A percentile compares a stretch with the other conserved stretches of the same genome.
Evolutionary conservation across 345 rosid genomes (phyloP).

Genomic region (Nasturtium officinale): DNA sequence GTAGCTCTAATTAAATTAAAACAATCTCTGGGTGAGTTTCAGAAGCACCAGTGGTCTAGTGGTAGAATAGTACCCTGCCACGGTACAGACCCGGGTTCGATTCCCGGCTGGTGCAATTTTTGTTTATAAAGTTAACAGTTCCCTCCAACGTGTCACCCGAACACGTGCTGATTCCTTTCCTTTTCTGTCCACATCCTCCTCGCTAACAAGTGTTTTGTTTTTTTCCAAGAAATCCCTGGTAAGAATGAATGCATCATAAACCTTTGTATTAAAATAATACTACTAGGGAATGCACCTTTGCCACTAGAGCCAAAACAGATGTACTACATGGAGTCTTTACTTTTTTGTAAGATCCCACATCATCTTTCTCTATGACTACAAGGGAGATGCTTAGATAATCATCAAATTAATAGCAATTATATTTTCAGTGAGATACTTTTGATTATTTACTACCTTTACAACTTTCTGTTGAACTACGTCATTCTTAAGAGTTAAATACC

Average conservation of each 20-base stretch:
- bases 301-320: not conserved
- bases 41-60: conserved; percentile 54
- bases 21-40: too few relatives aligned
- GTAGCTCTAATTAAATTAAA: too few relatives aligned
- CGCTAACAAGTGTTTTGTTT: conserved; percentile 19
- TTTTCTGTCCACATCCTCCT: not conserved
- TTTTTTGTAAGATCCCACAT: conserved; percentile 8
- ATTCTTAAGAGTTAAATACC: too few relatives aligned
- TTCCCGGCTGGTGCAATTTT: conserved; percentile 60
- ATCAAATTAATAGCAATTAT: too few relatives aligned
- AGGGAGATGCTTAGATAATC: too few relatives aligned
- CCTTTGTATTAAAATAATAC: not conserved
- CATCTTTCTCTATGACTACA: not conserved
- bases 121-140: too few relatives aligned
- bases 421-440: too few relatives aligned
- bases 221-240: not conserved
- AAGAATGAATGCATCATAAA: conserved; percentile 14
- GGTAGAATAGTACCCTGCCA: conserved; percentile 72
- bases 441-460: too few relatives aligned
- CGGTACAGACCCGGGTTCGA: conserved; percentile 87
- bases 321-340: not conserved
- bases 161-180: conserved; percentile 15
- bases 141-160: not conserved
- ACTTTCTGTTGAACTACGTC: too few relatives aligned
- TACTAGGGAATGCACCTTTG: not conserved